Conservation (phyloP, 1,139 yeast genomes). For the Hemisphaericaspora xylofermentans region DNA sequence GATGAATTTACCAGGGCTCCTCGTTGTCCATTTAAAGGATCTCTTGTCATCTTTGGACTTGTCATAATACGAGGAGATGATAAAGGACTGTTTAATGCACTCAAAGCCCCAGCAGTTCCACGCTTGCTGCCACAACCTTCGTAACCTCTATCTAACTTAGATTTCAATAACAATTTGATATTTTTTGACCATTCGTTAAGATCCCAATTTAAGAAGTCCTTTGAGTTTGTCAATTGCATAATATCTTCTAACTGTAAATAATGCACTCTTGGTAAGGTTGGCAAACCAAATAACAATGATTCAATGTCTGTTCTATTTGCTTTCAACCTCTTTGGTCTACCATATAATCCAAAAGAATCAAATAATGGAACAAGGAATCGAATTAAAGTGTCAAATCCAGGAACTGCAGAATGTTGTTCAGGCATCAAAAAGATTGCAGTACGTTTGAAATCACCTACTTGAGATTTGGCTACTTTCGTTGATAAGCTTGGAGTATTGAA, state of each 20-base stretch:
- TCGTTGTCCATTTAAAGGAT: background rate
- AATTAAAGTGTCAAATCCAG: conserved; percentile 91
- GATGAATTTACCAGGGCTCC: conserved; percentile 1
- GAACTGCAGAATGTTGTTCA: conserved; percentile 88
- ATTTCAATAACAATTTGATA: conserved; percentile 61
- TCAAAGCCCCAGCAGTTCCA: conserved; percentile 60
- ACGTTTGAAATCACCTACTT: conserved; percentile 57
- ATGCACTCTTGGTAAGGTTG: conserved; percentile 85
- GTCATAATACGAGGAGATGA: conserved; percentile 11
- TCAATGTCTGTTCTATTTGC: conserved; percentile 82
- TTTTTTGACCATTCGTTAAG: conserved; percentile 65
- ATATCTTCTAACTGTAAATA: conserved; percentile 53
- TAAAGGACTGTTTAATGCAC: conserved; percentile 39
- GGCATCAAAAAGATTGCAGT: conserved; percentile 94
- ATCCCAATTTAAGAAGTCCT: conserved; percentile 55
- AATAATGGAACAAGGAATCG: conserved; percentile 81
- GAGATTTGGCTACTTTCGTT: conserved; percentile 39
- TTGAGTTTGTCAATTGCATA: conserved; percentile 18
- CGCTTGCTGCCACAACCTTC: conserved; percentile 78
- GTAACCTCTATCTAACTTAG: conserved; percentile 71
- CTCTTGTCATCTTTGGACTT: conserved; percentile 1
- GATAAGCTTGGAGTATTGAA: conserved; percentile 49
- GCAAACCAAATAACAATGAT: conserved; percentile 85
- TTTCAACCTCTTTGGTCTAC: conserved; percentile 84
- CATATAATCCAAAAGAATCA: conserved; percentile 86